A percentile compares a stretch with the other conserved stretches of the same genome.
These are phyloP conservation scores for Debaryomycetaceae sp. DNA, from an alignment of 1,139 yeast genomes.

Conservation along the genomic window DNA sequence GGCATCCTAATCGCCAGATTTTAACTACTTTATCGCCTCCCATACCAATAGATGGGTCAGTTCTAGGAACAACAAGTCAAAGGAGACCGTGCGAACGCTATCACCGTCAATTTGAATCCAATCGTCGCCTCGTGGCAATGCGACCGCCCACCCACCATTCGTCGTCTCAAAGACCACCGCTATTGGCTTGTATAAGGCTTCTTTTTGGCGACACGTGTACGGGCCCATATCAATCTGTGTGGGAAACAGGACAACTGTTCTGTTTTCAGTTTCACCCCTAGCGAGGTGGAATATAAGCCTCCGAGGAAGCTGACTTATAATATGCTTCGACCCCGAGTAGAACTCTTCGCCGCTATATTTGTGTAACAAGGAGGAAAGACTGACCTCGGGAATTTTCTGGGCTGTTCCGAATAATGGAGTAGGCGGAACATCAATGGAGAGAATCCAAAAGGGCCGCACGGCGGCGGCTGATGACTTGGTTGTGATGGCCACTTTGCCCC, in stretches of 20 bases:
- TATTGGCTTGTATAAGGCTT: constrained; percentile 30
- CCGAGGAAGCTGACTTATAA: constrained; percentile 35
- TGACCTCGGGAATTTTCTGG: constrained; percentile 43
- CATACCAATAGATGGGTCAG: constrained; percentile 63
- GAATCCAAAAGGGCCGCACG: constrained; percentile 42
- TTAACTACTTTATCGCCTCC: constrained; percentile 21
- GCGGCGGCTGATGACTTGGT: constrained; percentile 37
- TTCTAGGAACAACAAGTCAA: constrained; percentile 51
- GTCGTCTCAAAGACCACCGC: constrained; percentile 42
- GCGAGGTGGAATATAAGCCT: constrained; percentile 43
- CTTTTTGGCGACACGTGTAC: neutral
- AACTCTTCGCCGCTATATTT: constrained; percentile 28
- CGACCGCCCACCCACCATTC: constrained; percentile 39
- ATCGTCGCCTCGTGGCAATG: constrained; percentile 26
- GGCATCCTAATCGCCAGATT: neutral
- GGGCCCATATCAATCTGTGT: constrained; percentile 26
- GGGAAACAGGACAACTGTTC: constrained; percentile 56
- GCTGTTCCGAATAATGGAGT: constrained; percentile 36
- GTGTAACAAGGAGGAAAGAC: constrained; percentile 31
- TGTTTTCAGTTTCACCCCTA: constrained; percentile 43
- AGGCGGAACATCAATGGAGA: constrained; percentile 51
- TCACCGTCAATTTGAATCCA: constrained; percentile 54
- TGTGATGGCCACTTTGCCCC: constrained; percentile 12
- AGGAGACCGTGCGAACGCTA: constrained; percentile 35
- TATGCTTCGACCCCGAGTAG: constrained; percentile 9